Base-by-base conservation (phyloP, 495 filamentous ascomycete species). In the Sphaerosporella brunnea region DNA sequence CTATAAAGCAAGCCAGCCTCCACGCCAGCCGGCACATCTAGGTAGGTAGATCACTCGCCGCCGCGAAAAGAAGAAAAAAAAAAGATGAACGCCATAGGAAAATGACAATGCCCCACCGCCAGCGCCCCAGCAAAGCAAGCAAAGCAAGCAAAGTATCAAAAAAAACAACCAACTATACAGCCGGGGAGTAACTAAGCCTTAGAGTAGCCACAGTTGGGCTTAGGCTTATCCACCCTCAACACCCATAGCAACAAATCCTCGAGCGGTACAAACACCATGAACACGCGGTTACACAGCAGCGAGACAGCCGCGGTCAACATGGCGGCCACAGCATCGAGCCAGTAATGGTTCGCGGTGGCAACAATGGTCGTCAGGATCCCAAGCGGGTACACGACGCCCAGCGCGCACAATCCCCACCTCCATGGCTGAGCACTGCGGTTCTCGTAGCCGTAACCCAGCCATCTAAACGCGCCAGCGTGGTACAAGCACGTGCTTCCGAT, bases 321-420 rank as follows among this genome's bases (percentile, higher is more conserved):
- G 8, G 79, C 80, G 1, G 74, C 79, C 20, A 80, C 68, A 1
- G 78, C 79, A 60, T 84, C 80, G 15, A 84, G 66, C 44, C 81
- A 70, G 53, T 61, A 61, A 59, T 84, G 80, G 54, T 83, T 84
- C 26, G 79, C 79, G 0, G 78, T 84, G 10, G 80, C 74, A 15
- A 83, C 65, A 48, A 83, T 83, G 15, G 77, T 77, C 2, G 71
- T 65, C 15, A 84, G 59, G 48, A 84, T 82, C 23, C 69, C 64
- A 19, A 68, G 60, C 1, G 80, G 80, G 56, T 84, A 84, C 2
- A 71, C 53, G 47, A 79, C 66, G 3, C 80, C 80, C 23, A 77
- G 44, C 11, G 73, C 49, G 49, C 70, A 70, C 3, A 67, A 49
- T 16, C 75, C 51, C 2, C 69, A 63, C 18, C 60, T 61, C 66